Evolutionary conservation across 2,329 filamentous ascomycete species (phyloP).

Genomic region (Anthostomella pinea): DNA sequence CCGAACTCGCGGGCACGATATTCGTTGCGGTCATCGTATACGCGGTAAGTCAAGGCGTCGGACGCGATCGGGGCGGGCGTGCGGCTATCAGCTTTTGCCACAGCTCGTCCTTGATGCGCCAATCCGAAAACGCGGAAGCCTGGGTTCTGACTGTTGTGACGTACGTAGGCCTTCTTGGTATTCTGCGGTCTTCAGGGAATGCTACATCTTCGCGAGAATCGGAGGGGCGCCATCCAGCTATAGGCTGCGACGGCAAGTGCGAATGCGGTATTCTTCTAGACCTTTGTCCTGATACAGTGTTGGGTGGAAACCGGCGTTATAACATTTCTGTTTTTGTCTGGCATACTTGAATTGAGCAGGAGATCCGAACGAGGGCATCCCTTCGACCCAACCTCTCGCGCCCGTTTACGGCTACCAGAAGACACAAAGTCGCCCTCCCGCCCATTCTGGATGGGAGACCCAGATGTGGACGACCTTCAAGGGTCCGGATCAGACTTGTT

Average conservation of each 20-base stretch:
- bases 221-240: slow-evolving; percentile 80
- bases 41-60: slow-evolving; percentile 56
- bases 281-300: neutral
- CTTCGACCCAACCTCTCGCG: too few species aligned
- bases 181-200: slow-evolving; percentile 90
- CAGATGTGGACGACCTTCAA: too few species aligned
- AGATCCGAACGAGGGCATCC: neutral
- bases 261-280: neutral
- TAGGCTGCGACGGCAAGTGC: slow-evolving; percentile 20
- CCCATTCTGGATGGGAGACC: too few species aligned
- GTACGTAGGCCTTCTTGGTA: slow-evolving; percentile 74
- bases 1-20: slow-evolving; percentile 77
- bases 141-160: too few species aligned
- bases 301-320: too few species aligned
- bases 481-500: too few species aligned
- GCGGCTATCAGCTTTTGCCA: neutral
- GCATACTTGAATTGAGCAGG: neutral
- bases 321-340: too few species aligned
- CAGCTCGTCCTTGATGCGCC: neutral
- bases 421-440: too few species aligned
- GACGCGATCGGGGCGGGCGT: too few species aligned
- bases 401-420: too few species aligned
- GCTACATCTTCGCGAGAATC: slow-evolving; percentile 78
- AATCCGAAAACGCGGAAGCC: neutral
- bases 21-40: slow-evolving; percentile 90